Base-by-base conservation (phyloP, 768 basidiomycete genomes). In the Rubroboletus satanas region DNA sequence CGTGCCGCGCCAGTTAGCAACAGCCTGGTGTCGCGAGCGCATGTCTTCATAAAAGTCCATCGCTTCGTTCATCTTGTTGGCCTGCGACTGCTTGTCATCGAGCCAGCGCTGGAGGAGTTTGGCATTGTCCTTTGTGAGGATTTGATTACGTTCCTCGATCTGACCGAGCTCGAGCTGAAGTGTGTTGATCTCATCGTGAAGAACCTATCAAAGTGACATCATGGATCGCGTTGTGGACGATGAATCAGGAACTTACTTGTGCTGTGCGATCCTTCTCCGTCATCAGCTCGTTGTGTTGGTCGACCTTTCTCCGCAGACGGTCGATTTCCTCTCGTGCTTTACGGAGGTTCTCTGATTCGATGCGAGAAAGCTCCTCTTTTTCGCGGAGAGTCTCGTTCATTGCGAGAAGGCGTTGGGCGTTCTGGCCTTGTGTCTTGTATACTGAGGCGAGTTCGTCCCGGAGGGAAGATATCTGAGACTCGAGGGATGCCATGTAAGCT, bases 301-400 rank as follows among this genome's bases (percentile, higher is more conserved):
- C 84, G 8, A 93, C 90, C 73, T 88, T 92, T 65, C 83, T 79
- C 55, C 82, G 77, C 39, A 94, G 73, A 36, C 78, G 71, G 4
- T 80, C 78, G 48, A 91, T 79, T 63, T 96, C 91, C 43, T 94
- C 91, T 57, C 83, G 79, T 14, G 85, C 71, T 62, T 87, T 88
- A 55, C 93, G 77, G 28, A 94, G 74, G 62, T 81, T 84, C 67
- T 97, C 94, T 2, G 87, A 79, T 56, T 95, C 87, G 38, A 89
- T 79, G 55, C 93, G 81, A 5, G 88, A 83, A 33, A 88, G 69
- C 60, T 98, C 95, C 66, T 98, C 95, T 71, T 93, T 88, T 71
- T 95, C 94, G 47, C 93, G 85, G 8, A 98, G 78, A 1, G 92
- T 93, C 71, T 99, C 97, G 57, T 92, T 95, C 87, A 99, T 93